Evolutionary conservation across 2,329 filamentous ascomycete species (phyloP), one percentile per base, ranked within the genome.

Genomic region (Ambrosiella beaveri): DNA sequence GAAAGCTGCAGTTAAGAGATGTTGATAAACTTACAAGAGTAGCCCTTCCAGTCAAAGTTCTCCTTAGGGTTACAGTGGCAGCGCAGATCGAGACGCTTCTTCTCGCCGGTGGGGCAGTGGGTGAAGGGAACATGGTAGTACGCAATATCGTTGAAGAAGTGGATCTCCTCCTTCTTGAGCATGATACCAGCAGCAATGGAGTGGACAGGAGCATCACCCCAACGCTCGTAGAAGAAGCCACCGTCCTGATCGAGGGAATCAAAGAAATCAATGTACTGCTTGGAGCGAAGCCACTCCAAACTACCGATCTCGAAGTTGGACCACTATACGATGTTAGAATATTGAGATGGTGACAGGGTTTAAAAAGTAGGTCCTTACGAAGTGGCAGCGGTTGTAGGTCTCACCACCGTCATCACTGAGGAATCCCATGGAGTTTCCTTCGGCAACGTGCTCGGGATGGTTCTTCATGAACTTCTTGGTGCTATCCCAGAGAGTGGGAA

Each of bases 21-120:
- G 17, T 15, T 27, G 27, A 27, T 39, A 40, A 4, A 75, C 87
- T 75, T 80, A 94, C 90, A 97, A 69, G 88, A 95, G 70, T 96
- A 97, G 56, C 87, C 86, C 72, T 95, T 96, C 94, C 94, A 98
- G 72, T 98, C 93, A 76, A 98, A 98, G 75, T 98, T 98, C 61
- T 97, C 87, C 66, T 85, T 84, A 7, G 93, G 91, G 67, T 98
- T 89, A 74, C 93, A 98, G 71, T 90, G 85, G 71, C 93, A 98
- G 69, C 87, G 90, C 64, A 91, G 81, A 64, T 95, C 85, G 58
- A 90, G 71, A 63, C 90, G 82, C 57, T 79, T 81, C 72, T 95
- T 79, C 72, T 97, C 88, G 57, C 85, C 86, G 0, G 89, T 95
- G 1, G 93, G 93, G 71, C 93, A 98, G 72, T 98, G 93, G 3